Base-by-base conservation (phyloP, 1,139 yeast genomes). In the Saccharomyces hybrid region DNA sequence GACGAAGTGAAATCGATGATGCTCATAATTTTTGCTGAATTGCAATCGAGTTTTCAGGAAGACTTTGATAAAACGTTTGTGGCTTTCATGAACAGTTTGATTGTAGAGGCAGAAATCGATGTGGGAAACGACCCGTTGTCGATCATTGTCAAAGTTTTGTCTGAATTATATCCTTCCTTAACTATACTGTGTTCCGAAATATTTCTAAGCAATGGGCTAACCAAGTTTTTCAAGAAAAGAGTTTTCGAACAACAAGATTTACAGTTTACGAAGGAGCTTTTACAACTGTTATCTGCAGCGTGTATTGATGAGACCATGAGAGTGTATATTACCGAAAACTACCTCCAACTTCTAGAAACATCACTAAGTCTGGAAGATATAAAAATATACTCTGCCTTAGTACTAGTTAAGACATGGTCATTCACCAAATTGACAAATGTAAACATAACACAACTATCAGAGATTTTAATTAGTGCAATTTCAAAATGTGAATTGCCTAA, bases 231-330 rank as follows among this genome's bases (percentile, higher is more conserved):
- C 16, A 60, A 58, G 28, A 49, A 55, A 30, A 59, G 59, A 47
- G 61, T 59, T 54, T 51, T 20, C 49, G 44, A 47, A 8, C 47
- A 56, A 11, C 52, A 56, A 5, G 65, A 63, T 47, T 49, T 53
- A n/a, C 52, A 51, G 2, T 62, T 66, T 27, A 53, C 60, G 1
- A 58, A 52, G 27, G 52, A 53, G 11, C 51, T 63, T n/a, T 50
- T 69, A 11, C 52, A 52, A 13, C 51, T 67, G 31, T 52, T 69
- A 26, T 62, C 68, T 3, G 59, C 61, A 9, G 70, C 68, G 5
- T 68, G 72, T 49, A 61, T 67, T 49, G 71, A 68, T 55, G 70
- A 67, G 50, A 59, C 60, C 14, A 63, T 65, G 3, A 62, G 71
- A 56, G 55, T 51, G 11, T 59, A 62, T 51, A 63, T 68, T 42